Evolutionary conservation across 768 basidiomycete species (phyloP).

Genomic region (Pisolithus microcarpus): DNA sequence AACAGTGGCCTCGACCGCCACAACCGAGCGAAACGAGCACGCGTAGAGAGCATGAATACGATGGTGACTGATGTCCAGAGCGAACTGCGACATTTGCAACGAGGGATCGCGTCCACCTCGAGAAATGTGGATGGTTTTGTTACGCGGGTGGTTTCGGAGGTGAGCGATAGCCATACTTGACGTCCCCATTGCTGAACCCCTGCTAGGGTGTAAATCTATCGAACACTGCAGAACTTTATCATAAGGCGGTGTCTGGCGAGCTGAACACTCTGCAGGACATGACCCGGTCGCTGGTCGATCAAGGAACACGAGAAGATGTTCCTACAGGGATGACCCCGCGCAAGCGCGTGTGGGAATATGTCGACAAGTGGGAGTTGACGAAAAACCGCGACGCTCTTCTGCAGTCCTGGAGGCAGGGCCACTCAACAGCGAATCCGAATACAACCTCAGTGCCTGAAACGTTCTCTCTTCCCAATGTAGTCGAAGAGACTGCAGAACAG

Average conservation of each 20-base stretch:
- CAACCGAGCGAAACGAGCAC: slow-evolving; percentile 56
- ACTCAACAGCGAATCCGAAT: slow-evolving; percentile 21
- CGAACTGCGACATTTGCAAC: slow-evolving; percentile 46
- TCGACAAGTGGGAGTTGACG: slow-evolving; percentile 67
- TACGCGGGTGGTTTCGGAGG: slow-evolving; percentile 44
- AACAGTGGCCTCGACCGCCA: slow-evolving; percentile 56
- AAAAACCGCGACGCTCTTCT: slow-evolving; percentile 55
- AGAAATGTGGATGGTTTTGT: slow-evolving; percentile 39
- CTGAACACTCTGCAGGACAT: slow-evolving; percentile 45
- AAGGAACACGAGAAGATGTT: slow-evolving; percentile 55
- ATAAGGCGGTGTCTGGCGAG: slow-evolving; percentile 34
- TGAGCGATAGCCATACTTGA: slow-evolving; percentile 21
- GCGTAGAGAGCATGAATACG: slow-evolving; percentile 50
- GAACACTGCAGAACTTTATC: slow-evolving; percentile 37
- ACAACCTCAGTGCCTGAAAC: slow-evolving; percentile 35
- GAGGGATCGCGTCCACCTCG: slow-evolving; percentile 43
- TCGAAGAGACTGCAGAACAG: slow-evolving; percentile 13
- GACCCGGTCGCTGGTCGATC: slow-evolving; percentile 43
- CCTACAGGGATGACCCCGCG: slow-evolving; percentile 71
- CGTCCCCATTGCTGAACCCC: neutral
- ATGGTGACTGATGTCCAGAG: slow-evolving; percentile 45
- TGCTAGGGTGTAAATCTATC: slow-evolving; percentile 37
- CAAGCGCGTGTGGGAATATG: slow-evolving; percentile 65
- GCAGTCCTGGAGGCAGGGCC: slow-evolving; percentile 39
- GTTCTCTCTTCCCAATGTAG: slow-evolving; percentile 27